Percentiles rank a stretch among this genome's conserved stretches.
Evolutionary conservation across 2,329 filamentous ascomycete species (phyloP).

Genomic region (Beauveria medogensis): DNA sequence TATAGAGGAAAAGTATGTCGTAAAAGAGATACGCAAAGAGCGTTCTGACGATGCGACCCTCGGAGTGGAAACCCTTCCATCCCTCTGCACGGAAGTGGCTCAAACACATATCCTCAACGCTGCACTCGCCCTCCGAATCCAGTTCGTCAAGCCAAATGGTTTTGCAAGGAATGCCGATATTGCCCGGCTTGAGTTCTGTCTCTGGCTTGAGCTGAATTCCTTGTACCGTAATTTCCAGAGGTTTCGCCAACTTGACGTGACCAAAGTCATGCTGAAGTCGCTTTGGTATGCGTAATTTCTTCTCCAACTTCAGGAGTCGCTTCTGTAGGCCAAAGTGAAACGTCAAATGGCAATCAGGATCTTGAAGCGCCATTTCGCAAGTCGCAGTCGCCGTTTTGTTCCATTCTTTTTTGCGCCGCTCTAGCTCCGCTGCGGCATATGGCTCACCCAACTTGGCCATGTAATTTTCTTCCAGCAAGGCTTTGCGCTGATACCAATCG

Average conservation of each 20-base stretch:
- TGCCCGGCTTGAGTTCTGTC: conserved; percentile 32
- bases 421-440: conserved; percentile 27
- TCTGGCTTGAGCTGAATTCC: conserved; percentile 69
- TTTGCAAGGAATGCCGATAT: conserved; percentile 48
- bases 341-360: conserved; percentile 81
- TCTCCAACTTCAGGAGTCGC: conserved; percentile 85
- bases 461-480: conserved; percentile 90
- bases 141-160: conserved; percentile 82
- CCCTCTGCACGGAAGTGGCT: conserved; percentile 74
- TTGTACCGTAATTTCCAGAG: conserved; percentile 64
- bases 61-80: conserved; percentile 92
- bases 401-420: conserved; percentile 72
- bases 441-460: conserved; percentile 57
- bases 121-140: conserved; percentile 64
- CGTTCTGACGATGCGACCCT: conserved; percentile 87
- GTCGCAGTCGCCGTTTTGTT: conserved; percentile 66
- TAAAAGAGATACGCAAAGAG: conserved; percentile 86
- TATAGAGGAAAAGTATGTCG: conserved; percentile 85
- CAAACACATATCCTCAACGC: conserved; percentile 90
- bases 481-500: conserved; percentile 93
- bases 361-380: conserved; percentile 80
- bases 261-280: conserved; percentile 88
- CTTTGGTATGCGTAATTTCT: conserved; percentile 70
- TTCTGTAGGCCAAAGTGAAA: conserved; percentile 95
- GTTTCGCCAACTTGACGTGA: conserved; percentile 70